Base-by-base conservation (phyloP, 1,284 basidiomycete species). In the Pulchroboletus neoregius region DNA sequence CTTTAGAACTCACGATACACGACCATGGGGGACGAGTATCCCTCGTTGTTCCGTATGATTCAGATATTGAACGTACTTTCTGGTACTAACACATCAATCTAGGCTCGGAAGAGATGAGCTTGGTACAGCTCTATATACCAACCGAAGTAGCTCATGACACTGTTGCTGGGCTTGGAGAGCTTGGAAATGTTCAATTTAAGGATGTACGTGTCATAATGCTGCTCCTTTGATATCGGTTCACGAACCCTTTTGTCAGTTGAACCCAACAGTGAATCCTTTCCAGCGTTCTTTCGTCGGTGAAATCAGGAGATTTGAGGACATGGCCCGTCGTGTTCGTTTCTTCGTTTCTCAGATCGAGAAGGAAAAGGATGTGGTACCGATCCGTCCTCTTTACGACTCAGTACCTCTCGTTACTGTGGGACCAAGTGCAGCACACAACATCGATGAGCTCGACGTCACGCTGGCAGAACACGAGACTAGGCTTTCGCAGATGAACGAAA, bases 261-360 rank as follows among this genome's bases (percentile, higher is more conserved):
- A 99, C 69, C 91, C 94, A 13, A 82, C 84, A 50, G 84, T 98
- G 55, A 97, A 95, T 66, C 89, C 95, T 18, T 99, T 99, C 75
- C 96, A 99, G 78, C 91, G 96, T 54, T 94, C 95, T 6, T 99
- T 95, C 66, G 93, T 97, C 50, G 88, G 88, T 37, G 94, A 97
- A 67, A 94, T 99, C 56, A 85, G 95, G 35, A 84, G 91, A 50
- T 81, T 96, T 47, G 94, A 96, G 65, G 94, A 99, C 65, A 95
- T 96, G 87, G 86, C 91, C 22, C 88, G 96, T 53, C 87, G 94
- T 27, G 82, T 96, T 39, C 86, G 93, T 40, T 96, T 98, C 68
- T 94, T 99, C 62, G 71, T 80, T 11, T 74, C 79, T 30, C 92
- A 98, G 64, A 94, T 98, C 58, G 81, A 87, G 52, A 86, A 87